Evolutionary conservation across 31 red algal genomes (phyloP).

Genomic region (Odonthalia washingtoniensis): DNA sequence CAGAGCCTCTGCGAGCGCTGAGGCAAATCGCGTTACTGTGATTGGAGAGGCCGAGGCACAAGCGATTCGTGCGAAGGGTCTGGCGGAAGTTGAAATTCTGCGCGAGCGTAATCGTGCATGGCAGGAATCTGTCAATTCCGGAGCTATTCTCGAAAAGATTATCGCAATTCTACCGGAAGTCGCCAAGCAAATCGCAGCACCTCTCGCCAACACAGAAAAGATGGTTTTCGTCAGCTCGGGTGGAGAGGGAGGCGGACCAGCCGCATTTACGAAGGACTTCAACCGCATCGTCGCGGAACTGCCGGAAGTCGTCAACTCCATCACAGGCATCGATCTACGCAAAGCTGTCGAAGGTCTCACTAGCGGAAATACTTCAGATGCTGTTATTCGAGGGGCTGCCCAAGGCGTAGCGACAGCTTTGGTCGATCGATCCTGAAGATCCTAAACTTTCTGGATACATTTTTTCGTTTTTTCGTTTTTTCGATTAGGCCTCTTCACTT

Average conservation of each 20-base stretch:
- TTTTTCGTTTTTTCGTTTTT: too few relatives aligned
- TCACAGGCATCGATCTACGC: constrained; percentile 62
- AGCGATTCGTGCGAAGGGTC: constrained; percentile 15
- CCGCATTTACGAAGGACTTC: constrained; percentile 64
- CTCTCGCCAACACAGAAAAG: constrained; percentile 77
- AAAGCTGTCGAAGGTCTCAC: constrained; percentile 41
- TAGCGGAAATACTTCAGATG: not conserved
- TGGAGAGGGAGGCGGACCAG: constrained; percentile 53
- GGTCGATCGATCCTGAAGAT: too few relatives aligned
- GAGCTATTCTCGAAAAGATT: constrained; percentile 65
- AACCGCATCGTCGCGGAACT: constrained; percentile 68
- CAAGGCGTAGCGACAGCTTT: constrained; percentile 4
- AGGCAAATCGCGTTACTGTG: constrained; percentile 40
- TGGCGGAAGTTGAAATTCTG: constrained; percentile 25
- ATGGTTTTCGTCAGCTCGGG: constrained; percentile 75
- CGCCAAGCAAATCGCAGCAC: constrained; percentile 57
- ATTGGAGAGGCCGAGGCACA: constrained; percentile 76
- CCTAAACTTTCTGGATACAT: too few relatives aligned
- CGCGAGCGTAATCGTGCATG: constrained; percentile 45
- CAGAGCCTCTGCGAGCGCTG: constrained; percentile 45
- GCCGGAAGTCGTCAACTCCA: constrained; percentile 50
- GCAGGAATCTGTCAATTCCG: constrained; percentile 60
- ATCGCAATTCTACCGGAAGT: constrained; percentile 67
- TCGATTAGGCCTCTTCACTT: too few relatives aligned
- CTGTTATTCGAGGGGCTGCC: constrained; percentile 12